These are phyloP conservation scores for Trichoderma erinaceum DNA, from an alignment of 495 filamentous ascomycete genomes.

Conservation along the genomic window DNA sequence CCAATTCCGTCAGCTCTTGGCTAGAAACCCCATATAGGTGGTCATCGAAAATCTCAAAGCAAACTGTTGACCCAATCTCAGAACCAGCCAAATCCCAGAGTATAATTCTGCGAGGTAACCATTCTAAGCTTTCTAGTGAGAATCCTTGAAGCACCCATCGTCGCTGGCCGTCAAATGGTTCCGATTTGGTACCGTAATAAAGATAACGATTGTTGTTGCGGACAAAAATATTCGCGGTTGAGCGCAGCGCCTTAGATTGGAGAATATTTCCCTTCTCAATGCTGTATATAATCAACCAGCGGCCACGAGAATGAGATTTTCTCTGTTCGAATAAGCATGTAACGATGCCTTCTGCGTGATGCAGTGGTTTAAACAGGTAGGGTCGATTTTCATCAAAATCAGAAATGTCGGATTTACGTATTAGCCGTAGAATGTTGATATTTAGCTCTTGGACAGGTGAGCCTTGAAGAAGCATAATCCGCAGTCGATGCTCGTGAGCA, in stretches of 20 bases:
- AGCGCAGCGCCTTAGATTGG: constrained; percentile 35
- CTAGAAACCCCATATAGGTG: constrained; percentile 70
- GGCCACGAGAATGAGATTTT: constrained; percentile 23
- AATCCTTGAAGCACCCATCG: constrained; percentile 59
- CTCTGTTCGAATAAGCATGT: constrained; percentile 42
- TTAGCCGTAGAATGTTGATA: constrained; percentile 47
- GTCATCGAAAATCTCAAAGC: constrained; percentile 65
- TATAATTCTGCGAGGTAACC: constrained; percentile 36
- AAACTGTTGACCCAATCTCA: constrained; percentile 62
- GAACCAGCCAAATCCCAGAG: constrained; percentile 51
- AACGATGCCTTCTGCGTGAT: constrained; percentile 56
- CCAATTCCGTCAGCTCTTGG: constrained; percentile 53
- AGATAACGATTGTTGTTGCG: constrained; percentile 59
- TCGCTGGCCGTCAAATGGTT: constrained; percentile 43
- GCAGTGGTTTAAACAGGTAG: constrained; percentile 51
- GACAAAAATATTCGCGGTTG: constrained; percentile 56
- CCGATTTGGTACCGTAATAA: constrained; percentile 58
- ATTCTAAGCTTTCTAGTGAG: constrained; percentile 34
- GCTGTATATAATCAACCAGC: constrained; percentile 56
- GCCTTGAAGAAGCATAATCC: constrained; percentile 57
- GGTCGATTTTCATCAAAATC: constrained; percentile 30
- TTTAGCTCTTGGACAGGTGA: constrained; percentile 49
- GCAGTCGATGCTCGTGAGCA: constrained; percentile 46
- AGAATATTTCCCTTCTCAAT: constrained; percentile 39
- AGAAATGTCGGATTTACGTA: constrained; percentile 28